These are phyloP conservation scores for Claviceps capensis DNA, from an alignment of 2,329 filamentous ascomycete genomes.

Conservation along the genomic window DNA sequence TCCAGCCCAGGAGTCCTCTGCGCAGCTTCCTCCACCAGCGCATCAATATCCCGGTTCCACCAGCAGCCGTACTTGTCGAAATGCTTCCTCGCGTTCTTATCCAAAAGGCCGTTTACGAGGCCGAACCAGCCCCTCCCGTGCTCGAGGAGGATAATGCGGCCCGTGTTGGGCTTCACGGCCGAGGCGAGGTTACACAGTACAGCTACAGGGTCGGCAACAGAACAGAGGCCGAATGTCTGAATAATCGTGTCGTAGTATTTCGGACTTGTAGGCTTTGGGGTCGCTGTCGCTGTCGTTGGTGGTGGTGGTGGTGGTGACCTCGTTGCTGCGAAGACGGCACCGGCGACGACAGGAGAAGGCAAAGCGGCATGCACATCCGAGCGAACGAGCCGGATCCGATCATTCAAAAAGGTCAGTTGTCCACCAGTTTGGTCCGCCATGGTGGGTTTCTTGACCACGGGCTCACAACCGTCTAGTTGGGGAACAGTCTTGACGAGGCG, in stretches of 20 bases:
- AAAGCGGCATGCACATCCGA: constrained; percentile 33
- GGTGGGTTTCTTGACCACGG: constrained; percentile 19
- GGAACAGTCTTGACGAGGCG: constrained; percentile 34
- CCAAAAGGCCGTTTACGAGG: constrained; percentile 41
- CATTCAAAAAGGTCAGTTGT: constrained; percentile 25
- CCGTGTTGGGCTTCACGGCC: constrained; percentile 37
- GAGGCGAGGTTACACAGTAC: constrained; percentile 40
- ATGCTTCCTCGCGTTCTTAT: constrained; percentile 39
- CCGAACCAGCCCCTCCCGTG: constrained; percentile 44
- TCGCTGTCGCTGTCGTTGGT: constrained; percentile 11
- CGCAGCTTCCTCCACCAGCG: constrained; percentile 36
- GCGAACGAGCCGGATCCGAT: constrained; percentile 32
- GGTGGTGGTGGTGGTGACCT: not conserved
- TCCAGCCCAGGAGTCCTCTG: constrained; percentile 37
- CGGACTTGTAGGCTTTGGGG: not conserved
- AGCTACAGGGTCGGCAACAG: constrained; percentile 40
- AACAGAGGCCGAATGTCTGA: constrained; percentile 53
- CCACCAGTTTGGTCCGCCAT: constrained; percentile 21
- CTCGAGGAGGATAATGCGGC: constrained; percentile 47
- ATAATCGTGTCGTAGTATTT: constrained; percentile 45
- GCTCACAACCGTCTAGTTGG: constrained; percentile 18
- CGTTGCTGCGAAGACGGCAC: not conserved
- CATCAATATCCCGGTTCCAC: constrained; percentile 53
- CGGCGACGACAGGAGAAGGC: constrained; percentile 20
- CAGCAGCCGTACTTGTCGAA: constrained; percentile 50